Percentiles rank a stretch among this genome's conserved stretches.
These are phyloP conservation scores for Elaeis oleifera DNA, from an alignment of 202 grass and related monocot genomes.

Conservation along the genomic window DNA sequence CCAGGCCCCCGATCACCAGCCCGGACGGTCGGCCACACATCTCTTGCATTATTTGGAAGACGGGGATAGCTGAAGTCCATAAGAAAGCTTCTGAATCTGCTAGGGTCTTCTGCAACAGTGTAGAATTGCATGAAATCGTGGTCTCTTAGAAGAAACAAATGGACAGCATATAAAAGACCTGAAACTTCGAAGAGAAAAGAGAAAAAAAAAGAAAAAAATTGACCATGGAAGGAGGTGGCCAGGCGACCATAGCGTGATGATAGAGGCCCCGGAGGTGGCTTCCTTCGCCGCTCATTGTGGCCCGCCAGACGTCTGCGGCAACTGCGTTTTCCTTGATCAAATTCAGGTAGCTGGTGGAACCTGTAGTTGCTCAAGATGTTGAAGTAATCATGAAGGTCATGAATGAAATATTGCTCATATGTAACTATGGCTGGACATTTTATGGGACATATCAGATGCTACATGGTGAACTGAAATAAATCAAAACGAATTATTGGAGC, in stretches of 20 bases:
- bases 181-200: not conserved
- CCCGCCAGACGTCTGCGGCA: slow-evolving; percentile 72
- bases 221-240: slow-evolving; percentile 60
- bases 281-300: slow-evolving; percentile 85
- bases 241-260: slow-evolving; percentile 51
- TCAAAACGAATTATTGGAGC: too few species aligned
- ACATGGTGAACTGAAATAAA: too few species aligned
- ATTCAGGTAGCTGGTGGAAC: slow-evolving; percentile 88
- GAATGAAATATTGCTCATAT: too few species aligned
- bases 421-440: too few species aligned
- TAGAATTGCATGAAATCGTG: too few species aligned
- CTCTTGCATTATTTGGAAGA: slow-evolving; percentile 36
- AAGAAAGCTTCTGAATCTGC: slow-evolving; percentile 61
- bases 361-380: slow-evolving; percentile 12
- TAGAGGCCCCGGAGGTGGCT: slow-evolving; percentile 47
- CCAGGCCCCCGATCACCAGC: slow-evolving; percentile 30
- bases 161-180: not conserved
- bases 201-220: not conserved
- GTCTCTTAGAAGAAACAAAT: too few species aligned
- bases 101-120: slow-evolving; percentile 32
- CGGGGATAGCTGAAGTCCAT: slow-evolving; percentile 79
- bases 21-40: slow-evolving; percentile 44
- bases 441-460: too few species aligned
- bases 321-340: slow-evolving; percentile 81
- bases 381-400: too few species aligned